Evolutionary conservation across 2,329 filamentous ascomycete genomes (phyloP).

Genomic region (Aspergillus aculeatus): DNA sequence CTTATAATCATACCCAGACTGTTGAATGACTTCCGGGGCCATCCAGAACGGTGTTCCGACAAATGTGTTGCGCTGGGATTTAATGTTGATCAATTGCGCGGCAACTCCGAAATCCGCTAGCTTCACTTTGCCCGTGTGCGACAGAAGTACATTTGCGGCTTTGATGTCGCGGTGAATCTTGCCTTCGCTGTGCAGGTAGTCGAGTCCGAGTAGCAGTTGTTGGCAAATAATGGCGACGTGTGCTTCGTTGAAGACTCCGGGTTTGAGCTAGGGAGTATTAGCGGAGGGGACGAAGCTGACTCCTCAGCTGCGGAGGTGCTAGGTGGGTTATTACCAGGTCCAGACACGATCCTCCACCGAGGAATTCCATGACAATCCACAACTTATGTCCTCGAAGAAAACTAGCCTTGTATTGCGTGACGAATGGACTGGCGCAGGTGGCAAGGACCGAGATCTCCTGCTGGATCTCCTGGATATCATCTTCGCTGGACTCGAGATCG

Average conservation of each 20-base stretch:
- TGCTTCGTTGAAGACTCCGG: conserved; percentile 79
- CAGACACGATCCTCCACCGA: conserved; percentile 91
- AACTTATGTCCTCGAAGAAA: conserved; percentile 95
- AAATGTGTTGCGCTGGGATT: conserved; percentile 95
- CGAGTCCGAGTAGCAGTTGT: conserved; percentile 82
- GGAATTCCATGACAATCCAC: conserved; percentile 99
- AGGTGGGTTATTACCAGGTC: conserved; percentile 66
- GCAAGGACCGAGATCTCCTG: conserved; percentile 94
- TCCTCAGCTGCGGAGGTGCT: not conserved
- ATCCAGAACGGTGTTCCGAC: conserved; percentile 98
- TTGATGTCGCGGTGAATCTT: conserved; percentile 98
- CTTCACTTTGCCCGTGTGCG: conserved; percentile 86
- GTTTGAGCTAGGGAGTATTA: conserved; percentile 67
- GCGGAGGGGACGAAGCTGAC: not conserved
- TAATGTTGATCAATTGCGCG: conserved; percentile 94
- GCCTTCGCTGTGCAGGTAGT: conserved; percentile 89
- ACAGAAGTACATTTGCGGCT: conserved; percentile 93
- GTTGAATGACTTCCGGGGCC: conserved; percentile 91
- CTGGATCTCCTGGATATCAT: conserved; percentile 97
- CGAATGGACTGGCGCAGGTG: conserved; percentile 89
- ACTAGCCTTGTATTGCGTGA: conserved; percentile 94
- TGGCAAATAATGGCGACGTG: conserved; percentile 94
- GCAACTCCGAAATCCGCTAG: conserved; percentile 96
- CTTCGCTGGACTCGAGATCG: conserved; percentile 96
- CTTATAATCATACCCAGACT: conserved; percentile 80